These are phyloP conservation scores for Emmonsiellopsis sp. DNA, from an alignment of 2,329 filamentous ascomycete genomes.

Conservation along the genomic window DNA sequence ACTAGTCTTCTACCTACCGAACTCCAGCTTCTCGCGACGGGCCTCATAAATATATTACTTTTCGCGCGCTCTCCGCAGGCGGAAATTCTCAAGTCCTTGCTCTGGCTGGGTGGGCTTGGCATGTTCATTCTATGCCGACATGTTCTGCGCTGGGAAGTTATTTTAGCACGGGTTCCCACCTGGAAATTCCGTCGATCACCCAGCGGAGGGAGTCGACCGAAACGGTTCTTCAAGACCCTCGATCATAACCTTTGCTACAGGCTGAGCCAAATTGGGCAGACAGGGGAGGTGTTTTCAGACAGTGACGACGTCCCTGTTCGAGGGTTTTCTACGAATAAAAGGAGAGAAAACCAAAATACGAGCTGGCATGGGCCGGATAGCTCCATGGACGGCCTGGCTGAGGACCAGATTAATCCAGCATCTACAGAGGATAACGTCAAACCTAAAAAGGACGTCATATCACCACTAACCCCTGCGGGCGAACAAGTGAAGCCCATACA, in stretches of 20 bases:
- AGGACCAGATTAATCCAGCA: not conserved
- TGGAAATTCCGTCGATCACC: slow-evolving; percentile 69
- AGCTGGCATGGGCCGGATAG: not conserved
- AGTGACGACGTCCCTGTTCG: slow-evolving; percentile 26
- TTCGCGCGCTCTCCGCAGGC: slow-evolving; percentile 73
- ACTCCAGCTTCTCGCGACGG: slow-evolving; percentile 73
- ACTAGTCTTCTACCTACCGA: slow-evolving; percentile 83
- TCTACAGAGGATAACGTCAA: slow-evolving; percentile 17
- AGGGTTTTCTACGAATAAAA: slow-evolving; percentile 4
- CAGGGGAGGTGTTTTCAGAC: slow-evolving; percentile 27
- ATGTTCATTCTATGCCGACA: slow-evolving; percentile 64
- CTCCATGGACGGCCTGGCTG: not conserved
- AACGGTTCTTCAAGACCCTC: slow-evolving; percentile 31
- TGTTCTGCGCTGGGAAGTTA: slow-evolving; percentile 73
- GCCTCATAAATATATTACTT: slow-evolving; percentile 70
- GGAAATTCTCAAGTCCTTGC: slow-evolving; percentile 70
- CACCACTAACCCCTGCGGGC: not conserved
- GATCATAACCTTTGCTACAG: slow-evolving; percentile 39
- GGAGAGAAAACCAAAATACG: not conserved
- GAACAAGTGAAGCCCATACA: slow-evolving; percentile 36
- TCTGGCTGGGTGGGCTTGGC: slow-evolving; percentile 75
- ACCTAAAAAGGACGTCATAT: not conserved
- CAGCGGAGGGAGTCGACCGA: slow-evolving; percentile 25
- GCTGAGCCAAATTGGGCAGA: slow-evolving; percentile 28
- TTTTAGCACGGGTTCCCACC: slow-evolving; percentile 75